Percentiles rank a stretch among this genome's conserved stretches.
These are phyloP conservation scores for Verticillium zaregamsianum DNA, from an alignment of 2,329 filamentous ascomycete genomes.

Conservation along the genomic window DNA sequence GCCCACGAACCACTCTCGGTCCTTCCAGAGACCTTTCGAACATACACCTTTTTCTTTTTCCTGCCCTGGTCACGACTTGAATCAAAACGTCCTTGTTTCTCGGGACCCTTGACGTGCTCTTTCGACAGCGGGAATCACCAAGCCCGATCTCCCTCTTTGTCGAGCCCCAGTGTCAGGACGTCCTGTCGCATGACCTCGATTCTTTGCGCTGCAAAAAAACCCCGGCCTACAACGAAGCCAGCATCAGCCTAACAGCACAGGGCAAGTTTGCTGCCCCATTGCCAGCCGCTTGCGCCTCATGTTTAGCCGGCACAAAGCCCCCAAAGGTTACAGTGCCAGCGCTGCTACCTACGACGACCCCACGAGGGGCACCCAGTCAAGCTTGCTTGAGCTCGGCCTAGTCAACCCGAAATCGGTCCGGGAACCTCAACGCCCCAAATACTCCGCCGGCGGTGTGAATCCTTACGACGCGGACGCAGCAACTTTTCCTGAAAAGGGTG, in stretches of 20 bases:
- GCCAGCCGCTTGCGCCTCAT: neutral
- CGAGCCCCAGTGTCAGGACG: neutral
- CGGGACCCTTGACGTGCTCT: neutral
- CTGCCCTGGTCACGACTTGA: neutral
- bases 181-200: neutral
- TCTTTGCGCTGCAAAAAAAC: neutral
- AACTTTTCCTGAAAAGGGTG: slow-evolving; percentile 38
- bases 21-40: neutral
- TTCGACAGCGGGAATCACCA: neutral
- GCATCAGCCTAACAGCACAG: neutral
- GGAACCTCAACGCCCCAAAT: slow-evolving; percentile 10
- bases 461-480: slow-evolving; percentile 20
- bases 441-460: slow-evolving; percentile 9
- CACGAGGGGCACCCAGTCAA: neutral
- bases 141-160: neutral
- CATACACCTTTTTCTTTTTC: neutral
- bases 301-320: slow-evolving; percentile 1
- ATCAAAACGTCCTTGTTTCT: neutral
- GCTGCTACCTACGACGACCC: neutral
- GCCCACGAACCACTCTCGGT: neutral
- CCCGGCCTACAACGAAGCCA: neutral
- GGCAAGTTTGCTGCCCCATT: neutral
- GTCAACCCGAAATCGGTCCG: slow-evolving; percentile 9
- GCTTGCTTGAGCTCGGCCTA: slow-evolving; percentile 11
- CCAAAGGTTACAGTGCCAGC: slow-evolving; percentile 1